Conservation (phyloP, 805 yeast genomes). For the Cyberlindnera japonica region DNA sequence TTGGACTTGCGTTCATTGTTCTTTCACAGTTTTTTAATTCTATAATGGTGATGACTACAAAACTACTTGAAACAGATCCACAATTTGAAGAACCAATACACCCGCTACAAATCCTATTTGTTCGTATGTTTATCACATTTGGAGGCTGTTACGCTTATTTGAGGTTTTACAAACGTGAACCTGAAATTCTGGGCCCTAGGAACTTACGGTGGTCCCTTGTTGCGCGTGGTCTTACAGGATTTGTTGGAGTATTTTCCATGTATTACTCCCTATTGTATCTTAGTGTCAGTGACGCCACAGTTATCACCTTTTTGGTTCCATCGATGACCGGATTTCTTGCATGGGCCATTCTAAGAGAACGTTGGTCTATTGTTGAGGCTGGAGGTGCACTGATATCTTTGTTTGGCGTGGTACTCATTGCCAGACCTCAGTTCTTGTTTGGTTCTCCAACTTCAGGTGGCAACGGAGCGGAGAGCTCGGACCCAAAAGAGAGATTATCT, state of each 20-base stretch:
- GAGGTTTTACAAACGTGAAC: conserved; percentile 46
- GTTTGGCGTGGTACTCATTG: conserved; percentile 73
- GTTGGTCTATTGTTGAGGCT: conserved; percentile 63
- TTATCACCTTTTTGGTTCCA: conserved; percentile 76
- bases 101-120: conserved; percentile 75
- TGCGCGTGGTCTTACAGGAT: conserved; percentile 69
- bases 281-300: conserved; percentile 76
- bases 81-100: conserved; percentile 58
- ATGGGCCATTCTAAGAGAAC: conserved; percentile 60
- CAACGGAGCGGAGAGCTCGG: conserved; percentile 32
- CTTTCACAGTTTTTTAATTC: conserved; percentile 72
- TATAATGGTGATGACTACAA: conserved; percentile 71
- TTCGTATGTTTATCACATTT: conserved; percentile 73
- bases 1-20: conserved; percentile 56
- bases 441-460: conserved; percentile 35
- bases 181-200: conserved; percentile 69
- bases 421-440: conserved; percentile 73
- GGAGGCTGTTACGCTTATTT: conserved; percentile 54
- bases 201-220: conserved; percentile 50
- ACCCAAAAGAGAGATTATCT: conserved; percentile 50
- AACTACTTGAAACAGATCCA: conserved; percentile 64
- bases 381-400: conserved; percentile 66
- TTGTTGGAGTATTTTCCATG: conserved; percentile 74
- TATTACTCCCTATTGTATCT: conserved; percentile 72
- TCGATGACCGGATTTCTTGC: conserved; percentile 74